These are phyloP conservation scores for Marasmius oreades DNA, from an alignment of 1,284 basidiomycete genomes.

Conservation along the genomic window DNA sequence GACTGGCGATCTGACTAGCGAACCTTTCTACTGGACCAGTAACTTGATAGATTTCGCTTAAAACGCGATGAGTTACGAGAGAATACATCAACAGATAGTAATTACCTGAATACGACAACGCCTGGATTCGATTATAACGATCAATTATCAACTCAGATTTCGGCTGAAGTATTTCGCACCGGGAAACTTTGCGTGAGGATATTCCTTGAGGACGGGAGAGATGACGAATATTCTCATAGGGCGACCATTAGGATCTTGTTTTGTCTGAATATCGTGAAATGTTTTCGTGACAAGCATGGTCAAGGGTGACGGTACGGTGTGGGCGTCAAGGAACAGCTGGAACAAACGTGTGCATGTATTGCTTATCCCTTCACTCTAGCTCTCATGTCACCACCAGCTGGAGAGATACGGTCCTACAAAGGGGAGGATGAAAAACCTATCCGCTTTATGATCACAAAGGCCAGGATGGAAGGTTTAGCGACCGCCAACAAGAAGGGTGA, in stretches of 20 bases:
- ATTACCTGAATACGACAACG: constrained; percentile 74
- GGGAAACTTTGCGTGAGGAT: constrained; percentile 82
- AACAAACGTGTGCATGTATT: neutral
- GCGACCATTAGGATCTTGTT: constrained; percentile 55
- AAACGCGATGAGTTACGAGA: neutral
- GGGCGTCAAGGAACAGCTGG: constrained; percentile 4
- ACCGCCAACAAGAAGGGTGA: constrained; percentile 63
- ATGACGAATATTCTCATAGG: constrained; percentile 80
- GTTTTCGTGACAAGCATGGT: constrained; percentile 80
- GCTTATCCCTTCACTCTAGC: neutral
- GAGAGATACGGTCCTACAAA: constrained; percentile 53
- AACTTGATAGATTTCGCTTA: constrained; percentile 82
- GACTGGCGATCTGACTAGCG: constrained; percentile 88
- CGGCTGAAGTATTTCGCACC: constrained; percentile 33
- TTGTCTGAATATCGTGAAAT: constrained; percentile 71
- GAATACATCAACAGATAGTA: neutral
- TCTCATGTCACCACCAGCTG: constrained; percentile 21
- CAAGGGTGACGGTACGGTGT: neutral
- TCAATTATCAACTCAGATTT: constrained; percentile 10
- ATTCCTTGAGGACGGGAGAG: constrained; percentile 62
- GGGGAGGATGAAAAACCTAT: constrained; percentile 53
- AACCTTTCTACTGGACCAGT: constrained; percentile 87
- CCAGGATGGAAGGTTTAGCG: constrained; percentile 68
- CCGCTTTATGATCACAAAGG: constrained; percentile 65
- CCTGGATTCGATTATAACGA: constrained; percentile 36